phyloP scores from a whole-genome alignment of 2,329 filamentous ascomycete genomes.

The Colletotrichum spinosum region DNA sequence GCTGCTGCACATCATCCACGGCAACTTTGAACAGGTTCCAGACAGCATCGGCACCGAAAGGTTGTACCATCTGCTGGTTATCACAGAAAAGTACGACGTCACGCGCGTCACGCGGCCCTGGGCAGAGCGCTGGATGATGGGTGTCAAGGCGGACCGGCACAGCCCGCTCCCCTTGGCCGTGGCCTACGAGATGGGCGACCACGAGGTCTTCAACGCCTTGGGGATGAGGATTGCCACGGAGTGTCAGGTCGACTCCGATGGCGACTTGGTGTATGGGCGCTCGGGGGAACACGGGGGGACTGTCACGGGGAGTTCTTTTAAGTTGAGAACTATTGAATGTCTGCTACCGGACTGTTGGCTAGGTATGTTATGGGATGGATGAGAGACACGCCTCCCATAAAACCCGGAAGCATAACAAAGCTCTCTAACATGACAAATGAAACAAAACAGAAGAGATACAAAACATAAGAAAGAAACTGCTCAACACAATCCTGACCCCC shows the following conservation, averaged over 20 bases:
- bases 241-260: constrained; percentile 24
- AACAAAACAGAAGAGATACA: constrained; percentile 12
- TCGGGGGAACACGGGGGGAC: constrained; percentile 1
- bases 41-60: not conserved
- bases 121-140: constrained; percentile 1
- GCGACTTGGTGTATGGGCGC: constrained; percentile 24
- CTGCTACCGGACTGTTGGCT: constrained; percentile 11
- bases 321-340: constrained; percentile 16
- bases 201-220: constrained; percentile 39
- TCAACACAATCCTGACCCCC: constrained; percentile 15
- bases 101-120: not conserved
- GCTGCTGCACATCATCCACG: constrained; percentile 47
- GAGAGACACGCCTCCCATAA: no score
- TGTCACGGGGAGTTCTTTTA: constrained; percentile 5
- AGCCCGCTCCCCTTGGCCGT: constrained; percentile 43
- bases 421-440: not conserved
- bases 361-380: not conserved
- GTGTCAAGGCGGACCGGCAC: not conserved
- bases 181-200: constrained; percentile 46
- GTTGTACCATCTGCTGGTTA: not conserved
- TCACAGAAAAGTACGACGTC: constrained; percentile 11
- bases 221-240: constrained; percentile 42
- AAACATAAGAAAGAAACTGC: constrained; percentile 4
- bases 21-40: constrained; percentile 12
- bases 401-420: not conserved